These are phyloP conservation scores for Limnomonas spitsbergensis DNA, from an alignment of 139 green algal genomes.

Conservation along the genomic window DNA sequence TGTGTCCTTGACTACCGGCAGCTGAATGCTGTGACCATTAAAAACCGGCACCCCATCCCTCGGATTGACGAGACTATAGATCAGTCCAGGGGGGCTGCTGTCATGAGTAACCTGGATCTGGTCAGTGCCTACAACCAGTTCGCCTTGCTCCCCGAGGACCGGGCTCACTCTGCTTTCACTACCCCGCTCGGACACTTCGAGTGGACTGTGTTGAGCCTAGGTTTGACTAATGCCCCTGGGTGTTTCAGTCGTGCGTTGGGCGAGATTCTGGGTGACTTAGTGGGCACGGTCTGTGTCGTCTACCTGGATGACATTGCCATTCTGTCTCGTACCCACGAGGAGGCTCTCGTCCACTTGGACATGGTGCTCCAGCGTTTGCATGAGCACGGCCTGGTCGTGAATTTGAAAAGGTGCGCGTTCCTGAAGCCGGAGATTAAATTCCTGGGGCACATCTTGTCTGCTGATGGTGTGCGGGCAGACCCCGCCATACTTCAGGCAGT, in stretches of 20 bases:
- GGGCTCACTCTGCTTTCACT: slow-evolving; percentile 32
- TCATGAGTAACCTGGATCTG: slow-evolving; percentile 43
- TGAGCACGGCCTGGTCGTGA: slow-evolving; percentile 32
- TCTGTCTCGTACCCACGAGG: slow-evolving; percentile 37
- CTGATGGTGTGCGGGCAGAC: slow-evolving; percentile 35
- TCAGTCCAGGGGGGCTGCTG: slow-evolving; percentile 17
- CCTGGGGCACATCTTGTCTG: slow-evolving; percentile 39
- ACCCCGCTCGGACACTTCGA: slow-evolving; percentile 43
- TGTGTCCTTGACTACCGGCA: slow-evolving; percentile 44
- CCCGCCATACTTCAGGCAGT: slow-evolving; percentile 42
- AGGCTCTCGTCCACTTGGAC: slow-evolving; percentile 47
- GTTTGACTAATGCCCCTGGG: slow-evolving; percentile 52
- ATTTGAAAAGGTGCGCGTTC: slow-evolving; percentile 51
- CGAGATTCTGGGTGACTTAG: slow-evolving; percentile 14
- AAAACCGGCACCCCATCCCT: slow-evolving; percentile 29
- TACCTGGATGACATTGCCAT: slow-evolving; percentile 73
- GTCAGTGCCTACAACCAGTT: slow-evolving; percentile 42
- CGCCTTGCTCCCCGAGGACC: slow-evolving; percentile 22
- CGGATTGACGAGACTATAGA: slow-evolving; percentile 48
- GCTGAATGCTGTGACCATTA: slow-evolving; percentile 26
- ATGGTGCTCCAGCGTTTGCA: slow-evolving; percentile 31
- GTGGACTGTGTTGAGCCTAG: slow-evolving; percentile 41
- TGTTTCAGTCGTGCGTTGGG: slow-evolving; percentile 54
- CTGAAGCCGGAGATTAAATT: slow-evolving; percentile 31
- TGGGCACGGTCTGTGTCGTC: slow-evolving; percentile 47